Base-by-base conservation (phyloP, 345 rosid genomes). In the Eucalyptus grandis region DNA sequence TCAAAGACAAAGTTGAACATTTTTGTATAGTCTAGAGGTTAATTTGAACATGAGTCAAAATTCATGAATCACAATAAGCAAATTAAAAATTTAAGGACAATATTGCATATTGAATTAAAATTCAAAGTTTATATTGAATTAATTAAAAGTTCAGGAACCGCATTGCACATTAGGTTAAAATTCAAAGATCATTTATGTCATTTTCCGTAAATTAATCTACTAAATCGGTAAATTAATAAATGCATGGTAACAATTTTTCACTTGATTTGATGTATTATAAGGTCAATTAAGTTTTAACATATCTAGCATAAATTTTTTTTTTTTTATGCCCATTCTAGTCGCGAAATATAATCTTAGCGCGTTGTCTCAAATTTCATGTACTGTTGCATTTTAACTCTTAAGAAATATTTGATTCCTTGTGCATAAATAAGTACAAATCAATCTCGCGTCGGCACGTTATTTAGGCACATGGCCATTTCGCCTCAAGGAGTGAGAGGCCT, bases 1-100 rank as follows among this genome's bases (percentile, higher is more conserved):
- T 53, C 4, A 10, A 0, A 3, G 3, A 21, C 13, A 56, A 24
- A 6, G 1, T 24, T 10, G 62, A 56, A 56, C 1, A 22, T 24
- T 56, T 56, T 56, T 4, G 4, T 56, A 56, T 22, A 56, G 1
- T 56, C 3, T 24, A 22, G 0, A 10, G 30, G 13, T 1, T 56
- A 24, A 11, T 24, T 56, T 56, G 62, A 56, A 56, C 4, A 56
- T 56, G 6, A 56, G 11, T 5, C 11, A 56, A 56, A 56, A 6
- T 56, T 56, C 3, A 56, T 4, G 3, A 30, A 56, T 22, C 62
- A 56, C 2, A 2, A 9, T 10, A 2, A 56, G 5, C 62, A 56
- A 56, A 56, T 56, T 24, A 56, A 24, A 56, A 56, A 5, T 56
- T 24, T 0, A 24, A 56, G 1, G 1, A 56, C 0, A 11, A 56